Conservation (phyloP, 768 basidiomycete genomes). For the Exsudoporus frostii region DNA sequence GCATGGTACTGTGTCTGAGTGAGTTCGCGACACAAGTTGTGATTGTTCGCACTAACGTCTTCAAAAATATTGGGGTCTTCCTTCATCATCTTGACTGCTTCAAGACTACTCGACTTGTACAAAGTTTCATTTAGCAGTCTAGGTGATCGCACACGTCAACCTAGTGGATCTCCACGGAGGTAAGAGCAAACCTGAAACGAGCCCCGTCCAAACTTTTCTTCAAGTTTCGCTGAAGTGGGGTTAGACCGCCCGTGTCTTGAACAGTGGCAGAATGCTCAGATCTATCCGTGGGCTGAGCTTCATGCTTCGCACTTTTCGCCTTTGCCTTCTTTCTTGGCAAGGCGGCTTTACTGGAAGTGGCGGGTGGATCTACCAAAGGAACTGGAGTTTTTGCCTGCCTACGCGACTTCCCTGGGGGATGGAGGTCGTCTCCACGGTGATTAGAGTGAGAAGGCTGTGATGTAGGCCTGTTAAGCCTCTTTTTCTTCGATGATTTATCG, state of each 20-base stretch:
- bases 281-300: slow-evolving; percentile 20
- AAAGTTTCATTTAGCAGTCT: slow-evolving; percentile 91
- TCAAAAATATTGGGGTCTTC: slow-evolving; percentile 77
- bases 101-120: slow-evolving; percentile 79
- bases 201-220: slow-evolving; percentile 81
- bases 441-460: slow-evolving; percentile 5
- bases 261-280: slow-evolving; percentile 12
- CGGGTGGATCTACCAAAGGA: slow-evolving; percentile 9
- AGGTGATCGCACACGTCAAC: slow-evolving; percentile 7
- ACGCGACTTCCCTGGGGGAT: not conserved
- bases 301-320: slow-evolving; percentile 19
- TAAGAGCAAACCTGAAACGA: slow-evolving; percentile 63
- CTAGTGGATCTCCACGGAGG: not conserved
- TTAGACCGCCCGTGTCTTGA: slow-evolving; percentile 40
- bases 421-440: slow-evolving; percentile 2
- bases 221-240: slow-evolving; percentile 73
- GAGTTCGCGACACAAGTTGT: slow-evolving; percentile 7
- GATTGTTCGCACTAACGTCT: slow-evolving; percentile 53
- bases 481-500: slow-evolving; percentile 20
- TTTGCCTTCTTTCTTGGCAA: slow-evolving; percentile 14
- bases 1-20: slow-evolving; percentile 72
- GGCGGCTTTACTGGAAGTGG: not conserved
- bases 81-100: slow-evolving; percentile 79
- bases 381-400: slow-evolving; percentile 8
- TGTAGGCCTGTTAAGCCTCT: slow-evolving; percentile 1